Evolutionary conservation across 768 basidiomycete species (phyloP).

Genomic region (Suillus plorans): DNA sequence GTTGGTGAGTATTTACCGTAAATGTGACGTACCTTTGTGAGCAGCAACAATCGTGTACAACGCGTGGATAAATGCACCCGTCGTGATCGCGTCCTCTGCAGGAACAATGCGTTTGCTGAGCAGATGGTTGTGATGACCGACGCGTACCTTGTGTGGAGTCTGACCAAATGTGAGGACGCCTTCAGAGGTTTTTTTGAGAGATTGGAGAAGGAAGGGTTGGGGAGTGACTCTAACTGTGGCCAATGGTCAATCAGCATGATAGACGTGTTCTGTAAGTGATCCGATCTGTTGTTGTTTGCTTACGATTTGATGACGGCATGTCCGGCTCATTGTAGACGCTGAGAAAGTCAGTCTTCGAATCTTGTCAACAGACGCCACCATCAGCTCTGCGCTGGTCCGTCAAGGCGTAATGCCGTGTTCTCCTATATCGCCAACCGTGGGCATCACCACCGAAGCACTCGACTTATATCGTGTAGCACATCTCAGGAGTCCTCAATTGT

Average conservation of each 20-base stretch:
- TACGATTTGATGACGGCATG: too few species aligned
- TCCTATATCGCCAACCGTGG: background rate
- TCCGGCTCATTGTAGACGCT: background rate
- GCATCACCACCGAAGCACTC: background rate
- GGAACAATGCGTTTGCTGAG: background rate
- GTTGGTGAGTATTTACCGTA: background rate
- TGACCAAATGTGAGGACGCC: too few species aligned
- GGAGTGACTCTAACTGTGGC: too few species aligned
- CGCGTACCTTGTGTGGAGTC: background rate
- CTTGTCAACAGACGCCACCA: background rate
- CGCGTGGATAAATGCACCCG: background rate
- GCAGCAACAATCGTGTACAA: background rate
- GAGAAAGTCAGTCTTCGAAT: background rate
- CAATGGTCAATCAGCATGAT: too few species aligned
- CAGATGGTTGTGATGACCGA: conserved; percentile 2
- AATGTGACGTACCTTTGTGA: background rate
- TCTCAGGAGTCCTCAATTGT: too few species aligned
- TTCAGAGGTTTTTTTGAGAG: too few species aligned
- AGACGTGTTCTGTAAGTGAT: conserved; percentile 6
- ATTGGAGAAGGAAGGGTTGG: too few species aligned
- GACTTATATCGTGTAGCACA: background rate
- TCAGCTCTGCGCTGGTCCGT: background rate
- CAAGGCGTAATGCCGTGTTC: background rate
- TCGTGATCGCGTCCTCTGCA: background rate
- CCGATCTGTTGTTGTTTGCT: background rate